Evolutionary conservation across 2,329 filamentous ascomycete species (phyloP), one percentile per base, ranked within the genome.

Genomic region (Alternaria triticina): DNA sequence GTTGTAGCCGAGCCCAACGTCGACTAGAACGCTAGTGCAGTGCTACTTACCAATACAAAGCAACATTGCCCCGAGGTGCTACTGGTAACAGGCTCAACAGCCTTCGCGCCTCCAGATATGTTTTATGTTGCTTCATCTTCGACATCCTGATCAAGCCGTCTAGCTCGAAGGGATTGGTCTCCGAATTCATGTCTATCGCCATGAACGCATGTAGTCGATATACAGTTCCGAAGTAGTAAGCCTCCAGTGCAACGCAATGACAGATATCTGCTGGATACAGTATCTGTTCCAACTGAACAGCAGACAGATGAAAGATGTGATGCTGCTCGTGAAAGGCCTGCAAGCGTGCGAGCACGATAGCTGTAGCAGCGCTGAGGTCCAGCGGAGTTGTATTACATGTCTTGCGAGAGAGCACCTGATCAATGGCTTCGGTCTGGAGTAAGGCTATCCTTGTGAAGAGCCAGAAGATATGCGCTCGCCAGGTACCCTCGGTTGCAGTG

Each of bases 231-330:
- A 76, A 76, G 47, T 74, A 76, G 6, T 67, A 63, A 13, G 69
- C 69, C 50, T 76, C 72, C 3, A 74, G 56, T 4, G 23, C 40
- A 22, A 74, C 54, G 2, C 63, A 58, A 43, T 76, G 74, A 5
- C 68, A 54, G 2, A 76, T 57, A 46, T 76, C 74, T 8, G 72
- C 71, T 10, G 66, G 68, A 27, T 75, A 76, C 4, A 76, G 64
- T 12, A 75, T 43, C 28, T 74, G 68, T 30, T 67, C 64, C 13
- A 75, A 15, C n/a, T 73, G 61, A 4, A 59, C 47, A 8, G 69
- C 58, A 10, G 49, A 65, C 11, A 69, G 54, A 8, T 63, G 52
- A 51, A 74, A 76, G 13, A 75, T 40, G n/a, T 71, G 66, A 20
- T 75, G 68, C 23, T 57, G 45, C 10, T 68, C 58, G 6, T 67